Evolutionary conservation across 2,329 filamentous ascomycete species (phyloP).

Genomic region (Diaporthe batatas): DNA sequence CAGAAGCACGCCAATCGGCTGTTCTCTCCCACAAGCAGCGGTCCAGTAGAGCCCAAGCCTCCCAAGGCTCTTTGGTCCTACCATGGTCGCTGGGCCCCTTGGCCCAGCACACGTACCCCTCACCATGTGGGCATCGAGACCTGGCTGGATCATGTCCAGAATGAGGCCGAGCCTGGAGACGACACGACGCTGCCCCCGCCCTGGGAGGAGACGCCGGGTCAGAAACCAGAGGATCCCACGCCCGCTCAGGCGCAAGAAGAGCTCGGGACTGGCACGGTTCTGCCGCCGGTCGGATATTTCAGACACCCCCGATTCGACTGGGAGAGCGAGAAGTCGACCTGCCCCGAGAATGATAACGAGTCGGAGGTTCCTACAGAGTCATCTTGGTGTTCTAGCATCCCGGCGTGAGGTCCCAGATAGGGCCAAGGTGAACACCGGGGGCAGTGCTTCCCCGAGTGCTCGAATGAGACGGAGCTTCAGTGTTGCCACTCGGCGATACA

Average conservation of each 20-base stretch:
- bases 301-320: not conserved
- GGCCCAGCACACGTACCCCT: too few species aligned
- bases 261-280: not conserved
- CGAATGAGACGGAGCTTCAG: too few species aligned
- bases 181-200: not conserved
- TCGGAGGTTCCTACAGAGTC: not conserved
- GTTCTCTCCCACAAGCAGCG: not conserved
- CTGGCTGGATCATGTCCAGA: too few species aligned
- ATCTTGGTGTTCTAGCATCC: not conserved
- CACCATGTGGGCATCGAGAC: too few species aligned
- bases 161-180: too few species aligned
- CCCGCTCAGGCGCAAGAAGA: not conserved
- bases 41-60: not conserved
- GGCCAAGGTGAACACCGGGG: too few species aligned
- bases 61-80: too few species aligned
- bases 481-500: too few species aligned
- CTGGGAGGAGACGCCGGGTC: too few species aligned
- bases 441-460: too few species aligned
- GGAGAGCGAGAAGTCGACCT: accelerated
- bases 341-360: not conserved
- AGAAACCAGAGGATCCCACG: too few species aligned
- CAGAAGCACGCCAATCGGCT: not conserved
- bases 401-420: not conserved
- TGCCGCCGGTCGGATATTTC: not conserved
- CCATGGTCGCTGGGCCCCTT: too few species aligned